A percentile compares a stretch with the other conserved stretches of the same genome.
These are phyloP conservation scores for Citrus inodora DNA, from an alignment of 345 rosid species.

Conservation along the genomic window DNA sequence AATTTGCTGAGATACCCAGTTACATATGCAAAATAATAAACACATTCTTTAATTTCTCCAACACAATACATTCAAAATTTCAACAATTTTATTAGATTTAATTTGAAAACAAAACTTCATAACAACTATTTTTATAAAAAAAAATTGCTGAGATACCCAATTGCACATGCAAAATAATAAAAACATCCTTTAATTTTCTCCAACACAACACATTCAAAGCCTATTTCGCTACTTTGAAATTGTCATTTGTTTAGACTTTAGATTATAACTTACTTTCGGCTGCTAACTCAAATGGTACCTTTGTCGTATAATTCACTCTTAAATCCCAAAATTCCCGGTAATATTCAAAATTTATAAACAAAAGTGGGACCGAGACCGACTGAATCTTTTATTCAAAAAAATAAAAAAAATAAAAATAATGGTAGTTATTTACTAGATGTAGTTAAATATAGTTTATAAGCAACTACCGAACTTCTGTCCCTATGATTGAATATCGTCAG, in stretches of 20 bases:
- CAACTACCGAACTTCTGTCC: no score
- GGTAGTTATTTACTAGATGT: neutral
- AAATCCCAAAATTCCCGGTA: conserved; percentile 3
- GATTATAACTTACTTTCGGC: neutral
- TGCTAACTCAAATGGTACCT: neutral
- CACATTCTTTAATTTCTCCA: neutral
- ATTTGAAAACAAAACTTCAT: no score
- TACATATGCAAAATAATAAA: neutral
- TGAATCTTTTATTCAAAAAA: neutral
- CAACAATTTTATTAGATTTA: no score
- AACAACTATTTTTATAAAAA: neutral
- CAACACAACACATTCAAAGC: neutral
- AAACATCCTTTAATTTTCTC: neutral
- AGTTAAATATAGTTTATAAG: neutral
- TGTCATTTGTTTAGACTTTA: neutral
- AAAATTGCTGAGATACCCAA: neutral
- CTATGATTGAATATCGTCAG: no score
- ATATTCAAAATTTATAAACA: neutral
- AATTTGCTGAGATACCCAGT: neutral
- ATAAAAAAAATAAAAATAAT: neutral
- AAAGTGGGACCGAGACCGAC: conserved; percentile 16
- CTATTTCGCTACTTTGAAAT: neutral
- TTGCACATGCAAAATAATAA: neutral
- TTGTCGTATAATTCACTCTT: neutral
- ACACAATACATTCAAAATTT: no score